phyloP scores from a whole-genome alignment of 345 rosid species.

The Pistacia atlantica region DNA sequence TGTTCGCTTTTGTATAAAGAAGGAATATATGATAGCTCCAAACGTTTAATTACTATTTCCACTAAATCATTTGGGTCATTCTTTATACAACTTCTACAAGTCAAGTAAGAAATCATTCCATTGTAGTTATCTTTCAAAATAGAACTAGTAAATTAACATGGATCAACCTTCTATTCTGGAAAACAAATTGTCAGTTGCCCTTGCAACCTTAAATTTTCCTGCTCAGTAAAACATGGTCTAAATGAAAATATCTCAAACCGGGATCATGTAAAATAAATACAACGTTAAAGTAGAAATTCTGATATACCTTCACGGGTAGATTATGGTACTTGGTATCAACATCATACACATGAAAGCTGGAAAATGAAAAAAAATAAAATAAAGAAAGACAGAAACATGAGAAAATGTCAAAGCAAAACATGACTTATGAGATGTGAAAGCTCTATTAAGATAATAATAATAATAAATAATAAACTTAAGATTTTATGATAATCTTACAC shows the following conservation, averaged over 20 bases:
- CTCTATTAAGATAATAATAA: not conserved
- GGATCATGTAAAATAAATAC: slow-evolving; percentile 11
- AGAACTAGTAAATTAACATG: not conserved
- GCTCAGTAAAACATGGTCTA: not conserved
- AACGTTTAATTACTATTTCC: not conserved
- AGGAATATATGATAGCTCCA: not conserved
- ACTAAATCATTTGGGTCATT: not conserved
- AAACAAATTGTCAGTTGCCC: not conserved
- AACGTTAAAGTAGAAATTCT: slow-evolving; percentile 8
- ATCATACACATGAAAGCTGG: slow-evolving; percentile 73
- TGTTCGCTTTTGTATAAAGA: too few relatives aligned
- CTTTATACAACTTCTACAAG: not conserved
- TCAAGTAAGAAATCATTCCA: not conserved
- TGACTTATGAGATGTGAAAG: not conserved
- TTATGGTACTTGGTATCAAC: slow-evolving; percentile 73
- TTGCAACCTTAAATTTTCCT: not conserved
- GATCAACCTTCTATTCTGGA: not conserved
- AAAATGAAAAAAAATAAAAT: slow-evolving; percentile 1
- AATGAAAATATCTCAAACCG: not conserved
- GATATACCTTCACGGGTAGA: slow-evolving; percentile 65
- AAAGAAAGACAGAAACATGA: slow-evolving; percentile 4
- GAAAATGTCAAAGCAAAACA: slow-evolving; percentile 2
- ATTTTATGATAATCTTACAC: slow-evolving; percentile 45
- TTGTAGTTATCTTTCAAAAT: not conserved
- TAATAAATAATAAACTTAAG: not conserved